Conservation (phyloP, 2,329 filamentous ascomycete genomes). For the Aspergillus phoenicis region DNA sequence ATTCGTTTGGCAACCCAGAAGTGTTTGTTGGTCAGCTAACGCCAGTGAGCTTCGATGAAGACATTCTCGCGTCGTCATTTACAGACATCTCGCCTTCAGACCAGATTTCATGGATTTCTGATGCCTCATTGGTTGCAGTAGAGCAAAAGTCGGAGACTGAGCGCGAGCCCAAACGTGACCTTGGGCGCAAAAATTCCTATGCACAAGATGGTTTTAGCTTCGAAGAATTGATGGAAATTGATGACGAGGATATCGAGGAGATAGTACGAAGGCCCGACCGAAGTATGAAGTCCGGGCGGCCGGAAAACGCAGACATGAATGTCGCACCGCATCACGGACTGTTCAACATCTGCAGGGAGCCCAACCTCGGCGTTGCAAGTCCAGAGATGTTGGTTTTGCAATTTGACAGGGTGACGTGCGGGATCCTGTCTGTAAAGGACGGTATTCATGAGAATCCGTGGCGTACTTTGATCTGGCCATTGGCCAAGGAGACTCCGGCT, state of each 20-base stretch:
- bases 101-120: conserved; percentile 22
- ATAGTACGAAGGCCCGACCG: conserved; percentile 49
- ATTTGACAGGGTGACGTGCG: conserved; percentile 68
- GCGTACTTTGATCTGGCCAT: conserved; percentile 70
- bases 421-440: conserved; percentile 71
- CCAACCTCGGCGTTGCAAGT: conserved; percentile 54
- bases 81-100: conserved; percentile 16
- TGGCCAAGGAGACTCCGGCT: conserved; percentile 65
- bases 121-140: conserved; percentile 13
- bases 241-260: conserved; percentile 58
- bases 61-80: conserved; percentile 14
- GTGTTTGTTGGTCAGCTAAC: conserved; percentile 14
- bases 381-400: conserved; percentile 64
- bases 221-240: conserved; percentile 36
- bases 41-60: conserved; percentile 17
- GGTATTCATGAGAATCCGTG: conserved; percentile 70
- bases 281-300: conserved; percentile 38
- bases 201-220: conserved; percentile 30
- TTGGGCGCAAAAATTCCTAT: conserved; percentile 12
- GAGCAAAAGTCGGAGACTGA: conserved; percentile 12
- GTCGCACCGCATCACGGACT: conserved; percentile 34
- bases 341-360: conserved; percentile 47
- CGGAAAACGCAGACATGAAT: conserved; percentile 41
- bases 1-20: conserved; percentile 15
- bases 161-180: conserved; percentile 8